Conservation (phyloP, 768 basidiomycete species). For the Boletus coccyginus region DNA sequence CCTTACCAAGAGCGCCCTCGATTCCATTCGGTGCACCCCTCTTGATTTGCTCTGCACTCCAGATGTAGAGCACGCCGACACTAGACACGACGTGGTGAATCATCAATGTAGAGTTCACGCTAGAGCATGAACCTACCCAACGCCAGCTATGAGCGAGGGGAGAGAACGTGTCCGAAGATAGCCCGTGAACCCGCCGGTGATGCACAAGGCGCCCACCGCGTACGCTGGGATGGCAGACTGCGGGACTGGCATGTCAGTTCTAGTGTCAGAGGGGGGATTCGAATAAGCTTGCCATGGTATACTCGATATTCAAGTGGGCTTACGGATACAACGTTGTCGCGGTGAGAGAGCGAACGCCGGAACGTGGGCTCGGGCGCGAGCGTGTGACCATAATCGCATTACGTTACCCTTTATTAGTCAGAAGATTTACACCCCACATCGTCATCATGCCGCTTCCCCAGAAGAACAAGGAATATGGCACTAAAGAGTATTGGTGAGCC, state of each 20-base stretch:
- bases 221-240: conserved; percentile 83
- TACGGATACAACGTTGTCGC: conserved; percentile 13
- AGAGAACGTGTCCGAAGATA: conserved; percentile 71
- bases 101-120: too few species aligned
- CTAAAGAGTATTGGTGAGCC: conserved; percentile 65
- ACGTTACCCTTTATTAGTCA: conserved; percentile 3
- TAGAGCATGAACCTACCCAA: conserved; percentile 49
- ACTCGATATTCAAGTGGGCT: conserved; percentile 16
- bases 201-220: conserved; percentile 71
- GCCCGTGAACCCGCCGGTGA: conserved; percentile 74
- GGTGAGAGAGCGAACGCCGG: too few species aligned
- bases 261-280: neutral
- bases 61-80: conserved; percentile 76
- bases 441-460: conserved; percentile 42
- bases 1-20: conserved; percentile 72
- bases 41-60: conserved; percentile 73
- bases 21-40: conserved; percentile 72
- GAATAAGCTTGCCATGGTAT: conserved; percentile 30
- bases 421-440: too few species aligned
- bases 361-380: neutral
- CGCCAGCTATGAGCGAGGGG: conserved; percentile 80
- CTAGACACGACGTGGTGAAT: conserved; percentile 34
- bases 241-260: conserved; percentile 24
- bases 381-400: conserved; percentile 12
- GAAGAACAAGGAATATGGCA: conserved; percentile 69